Conservation (phyloP, 495 filamentous ascomycete genomes). For the Talaromyces stipitatus region DNA sequence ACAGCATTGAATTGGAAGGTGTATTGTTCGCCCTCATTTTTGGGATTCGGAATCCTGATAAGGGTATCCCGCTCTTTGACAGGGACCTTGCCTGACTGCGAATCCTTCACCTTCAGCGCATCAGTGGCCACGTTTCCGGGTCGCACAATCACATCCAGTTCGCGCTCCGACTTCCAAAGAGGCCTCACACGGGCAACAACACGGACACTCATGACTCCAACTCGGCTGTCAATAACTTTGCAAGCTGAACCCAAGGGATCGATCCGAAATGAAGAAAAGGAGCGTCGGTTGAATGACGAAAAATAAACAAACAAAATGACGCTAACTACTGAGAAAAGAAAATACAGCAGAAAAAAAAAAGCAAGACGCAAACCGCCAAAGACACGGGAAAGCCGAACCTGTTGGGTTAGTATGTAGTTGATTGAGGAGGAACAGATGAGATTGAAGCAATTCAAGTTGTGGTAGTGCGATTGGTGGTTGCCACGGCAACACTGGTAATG, state of each 20-base stretch:
- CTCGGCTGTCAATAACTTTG: not conserved
- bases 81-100: slow-evolving; percentile 32
- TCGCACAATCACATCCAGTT: slow-evolving; percentile 76
- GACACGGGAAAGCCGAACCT: slow-evolving; percentile 14
- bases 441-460: not conserved
- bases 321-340: not conserved
- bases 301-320: not conserved
- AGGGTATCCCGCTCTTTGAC: slow-evolving; percentile 53
- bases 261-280: slow-evolving; percentile 10
- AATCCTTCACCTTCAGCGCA: slow-evolving; percentile 17
- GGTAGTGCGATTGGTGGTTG: slow-evolving; percentile 6
- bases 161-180: slow-evolving; percentile 71
- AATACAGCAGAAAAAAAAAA: slow-evolving; percentile 9
- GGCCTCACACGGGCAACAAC: slow-evolving; percentile 88
- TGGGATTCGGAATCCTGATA: slow-evolving; percentile 89
- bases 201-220: slow-evolving; percentile 51
- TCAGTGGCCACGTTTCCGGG: slow-evolving; percentile 29
- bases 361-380: not conserved
- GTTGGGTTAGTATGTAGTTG: slow-evolving; percentile 12
- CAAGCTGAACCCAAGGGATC: too few species aligned
- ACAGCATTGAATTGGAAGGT: slow-evolving; percentile 94
- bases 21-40: slow-evolving; percentile 84
- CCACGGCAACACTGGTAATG: slow-evolving; percentile 6
- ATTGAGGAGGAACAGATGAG: slow-evolving; percentile 4
- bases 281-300: slow-evolving; percentile 1